phyloP scores from a whole-genome alignment of 768 basidiomycete species.

The Suillus americanus region DNA sequence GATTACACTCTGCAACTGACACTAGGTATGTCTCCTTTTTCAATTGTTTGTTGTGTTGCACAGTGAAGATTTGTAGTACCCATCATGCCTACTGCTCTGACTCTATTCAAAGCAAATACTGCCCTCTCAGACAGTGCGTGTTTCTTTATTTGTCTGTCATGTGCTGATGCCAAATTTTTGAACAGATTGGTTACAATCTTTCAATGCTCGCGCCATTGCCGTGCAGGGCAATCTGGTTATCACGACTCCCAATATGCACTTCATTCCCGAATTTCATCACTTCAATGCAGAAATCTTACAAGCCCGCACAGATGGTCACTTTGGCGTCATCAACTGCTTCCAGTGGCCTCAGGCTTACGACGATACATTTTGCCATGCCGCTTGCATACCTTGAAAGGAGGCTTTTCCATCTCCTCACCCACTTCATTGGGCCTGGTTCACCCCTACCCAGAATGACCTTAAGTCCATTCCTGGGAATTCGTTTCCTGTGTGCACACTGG shows the following conservation, averaged over 20 bases:
- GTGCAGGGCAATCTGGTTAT: background rate
- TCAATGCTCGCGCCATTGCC: background rate
- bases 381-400: background rate
- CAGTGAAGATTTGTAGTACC: background rate
- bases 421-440: slow-evolving; percentile 4
- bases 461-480: background rate
- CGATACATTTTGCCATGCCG: background rate
- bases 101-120: background rate
- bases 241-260: slow-evolving; percentile 1
- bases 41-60: background rate
- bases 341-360: slow-evolving; percentile 5
- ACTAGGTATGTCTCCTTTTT: background rate
- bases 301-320: background rate
- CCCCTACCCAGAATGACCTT: background rate
- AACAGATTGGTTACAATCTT: background rate
- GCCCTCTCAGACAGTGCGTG: background rate
- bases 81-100: slow-evolving; percentile 1
- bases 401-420: slow-evolving; percentile 4
- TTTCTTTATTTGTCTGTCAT: background rate
- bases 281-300: background rate
- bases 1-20: background rate
- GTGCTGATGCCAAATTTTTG: background rate
- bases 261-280: background rate
- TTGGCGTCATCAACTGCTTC: background rate
- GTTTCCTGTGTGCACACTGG: slow-evolving; percentile 3